Conservation (phyloP, 805 yeast species). For the Candida vartiovaarae region DNA sequence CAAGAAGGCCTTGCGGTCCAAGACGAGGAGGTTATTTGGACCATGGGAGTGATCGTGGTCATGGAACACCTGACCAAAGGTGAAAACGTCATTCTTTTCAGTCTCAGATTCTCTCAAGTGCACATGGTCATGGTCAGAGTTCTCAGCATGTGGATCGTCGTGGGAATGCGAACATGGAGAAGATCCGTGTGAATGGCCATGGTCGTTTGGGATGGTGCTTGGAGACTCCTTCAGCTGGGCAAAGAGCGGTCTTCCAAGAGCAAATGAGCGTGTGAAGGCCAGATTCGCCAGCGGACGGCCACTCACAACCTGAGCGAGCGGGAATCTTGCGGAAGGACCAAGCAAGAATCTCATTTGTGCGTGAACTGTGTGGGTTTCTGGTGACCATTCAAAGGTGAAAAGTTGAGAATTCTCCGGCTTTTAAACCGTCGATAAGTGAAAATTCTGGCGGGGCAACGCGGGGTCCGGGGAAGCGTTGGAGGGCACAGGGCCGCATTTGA, state of each 20-base stretch:
- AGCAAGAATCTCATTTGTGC: too few relatives aligned
- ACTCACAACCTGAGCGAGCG: too few relatives aligned
- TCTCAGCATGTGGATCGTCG: conserved; percentile 20
- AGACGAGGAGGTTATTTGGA: conserved; percentile 26
- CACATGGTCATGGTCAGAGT: conserved; percentile 31
- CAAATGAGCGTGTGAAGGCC: conserved; percentile 4
- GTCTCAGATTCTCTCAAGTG: conserved; percentile 37
- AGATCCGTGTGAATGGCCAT: conserved; percentile 24
- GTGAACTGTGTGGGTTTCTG: too few relatives aligned
- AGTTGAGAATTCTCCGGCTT: too few relatives aligned
- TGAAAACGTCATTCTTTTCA: conserved; percentile 32
- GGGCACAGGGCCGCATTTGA: too few relatives aligned
- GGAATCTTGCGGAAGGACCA: too few relatives aligned
- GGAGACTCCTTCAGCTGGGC: conserved; percentile 4
- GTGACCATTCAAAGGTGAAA: too few relatives aligned
- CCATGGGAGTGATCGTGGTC: conserved; percentile 30
- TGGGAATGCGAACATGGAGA: conserved; percentile 1
- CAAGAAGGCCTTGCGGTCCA: conserved; percentile 37
- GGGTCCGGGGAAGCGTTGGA: too few relatives aligned
- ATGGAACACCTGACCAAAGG: conserved; percentile 27
- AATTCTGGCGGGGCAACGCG: too few relatives aligned
- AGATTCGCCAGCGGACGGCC: not conserved
- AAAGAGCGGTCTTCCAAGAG: not conserved
- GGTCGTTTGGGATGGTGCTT: not conserved
- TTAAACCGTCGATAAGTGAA: too few relatives aligned